Evolutionary conservation across 352 stramenopile species (phyloP), one percentile per base, ranked within the genome.

Genomic region (Globisporangium megalacanthum): DNA sequence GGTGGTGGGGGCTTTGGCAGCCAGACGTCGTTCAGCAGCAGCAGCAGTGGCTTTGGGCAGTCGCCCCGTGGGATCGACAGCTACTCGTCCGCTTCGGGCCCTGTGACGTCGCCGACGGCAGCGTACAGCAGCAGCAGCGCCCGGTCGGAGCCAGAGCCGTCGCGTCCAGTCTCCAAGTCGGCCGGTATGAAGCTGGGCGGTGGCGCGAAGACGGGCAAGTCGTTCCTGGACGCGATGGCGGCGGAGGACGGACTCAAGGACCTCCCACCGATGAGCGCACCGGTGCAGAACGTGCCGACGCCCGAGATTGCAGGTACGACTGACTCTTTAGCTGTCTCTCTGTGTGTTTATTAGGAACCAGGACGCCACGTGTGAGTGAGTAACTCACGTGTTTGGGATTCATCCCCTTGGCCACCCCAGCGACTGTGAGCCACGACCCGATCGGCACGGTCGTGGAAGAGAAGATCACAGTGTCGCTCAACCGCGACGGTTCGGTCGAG

Each of bases 191-290:
- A 79, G 46, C 60, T 87, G 1, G 77, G 79, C 4, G 77, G 76
- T 11, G 66, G 62, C 19, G 56, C 51, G 20, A 83, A 73, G 58
- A 83, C 68, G 15, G 81, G 85, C 62, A 92, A 88, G 68, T 89
- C 76, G 33, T 94, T 94, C 60, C 69, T 94, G 68, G 85, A 92
- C 50, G 85, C 85, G 1, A 94, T 94, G 85, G 81, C 79, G 1
- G 83, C 85, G 14, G 85, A 94, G 57, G 85, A 94, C 47, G 85
- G 84, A 25, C 66, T 94, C 25, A 90, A 95, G 71, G 85, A 92
- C 46, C 86, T 95, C 31, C 85, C 85, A 11, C 85, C 82, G 11
- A 89, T 94, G 73, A 95, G 79, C 39, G 75, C 74, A 17, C 63
- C 68, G 0, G 81, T 92, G 44, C 73, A 89, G 63, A 70, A 69